Conservation (phyloP, 2,329 filamentous ascomycete species). For the Xylaria hypoxylon region DNA sequence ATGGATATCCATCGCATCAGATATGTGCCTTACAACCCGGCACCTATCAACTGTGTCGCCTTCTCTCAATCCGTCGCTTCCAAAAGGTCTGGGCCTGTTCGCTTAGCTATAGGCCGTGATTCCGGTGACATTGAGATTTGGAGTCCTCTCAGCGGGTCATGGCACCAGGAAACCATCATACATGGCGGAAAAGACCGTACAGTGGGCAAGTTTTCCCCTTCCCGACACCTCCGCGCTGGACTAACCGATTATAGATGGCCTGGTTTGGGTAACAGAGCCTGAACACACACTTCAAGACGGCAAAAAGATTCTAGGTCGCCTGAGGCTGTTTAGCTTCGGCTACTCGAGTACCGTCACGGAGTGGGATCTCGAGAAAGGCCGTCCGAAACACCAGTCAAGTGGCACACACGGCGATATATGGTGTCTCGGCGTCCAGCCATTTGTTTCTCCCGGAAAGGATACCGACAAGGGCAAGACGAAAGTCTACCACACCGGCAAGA, state of each 20-base stretch:
- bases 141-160: constrained; percentile 85
- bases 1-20: constrained; percentile 99
- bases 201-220: constrained; percentile 35
- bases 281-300: constrained; percentile 75
- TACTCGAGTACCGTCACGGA: constrained; percentile 93
- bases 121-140: constrained; percentile 99
- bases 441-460: constrained; percentile 45
- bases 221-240: neutral
- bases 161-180: constrained; percentile 91
- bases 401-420: constrained; percentile 97
- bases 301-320: constrained; percentile 73
- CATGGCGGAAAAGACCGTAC: constrained; percentile 80
- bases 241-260: constrained; percentile 78
- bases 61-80: constrained; percentile 80
- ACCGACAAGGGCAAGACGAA: constrained; percentile 43
- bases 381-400: constrained; percentile 82
- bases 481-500: constrained; percentile 57
- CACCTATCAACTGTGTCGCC: constrained; percentile 92
- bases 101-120: constrained; percentile 88
- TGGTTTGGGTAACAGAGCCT: constrained; percentile 91
- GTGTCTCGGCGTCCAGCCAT: constrained; percentile 91
- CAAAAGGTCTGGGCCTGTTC: constrained; percentile 69
- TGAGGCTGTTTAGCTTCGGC: constrained; percentile 95
- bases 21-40: constrained; percentile 92
- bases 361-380: constrained; percentile 87